phyloP scores from a whole-genome alignment of 2,329 filamentous ascomycete genomes.

The Cercospora sp. region DNA sequence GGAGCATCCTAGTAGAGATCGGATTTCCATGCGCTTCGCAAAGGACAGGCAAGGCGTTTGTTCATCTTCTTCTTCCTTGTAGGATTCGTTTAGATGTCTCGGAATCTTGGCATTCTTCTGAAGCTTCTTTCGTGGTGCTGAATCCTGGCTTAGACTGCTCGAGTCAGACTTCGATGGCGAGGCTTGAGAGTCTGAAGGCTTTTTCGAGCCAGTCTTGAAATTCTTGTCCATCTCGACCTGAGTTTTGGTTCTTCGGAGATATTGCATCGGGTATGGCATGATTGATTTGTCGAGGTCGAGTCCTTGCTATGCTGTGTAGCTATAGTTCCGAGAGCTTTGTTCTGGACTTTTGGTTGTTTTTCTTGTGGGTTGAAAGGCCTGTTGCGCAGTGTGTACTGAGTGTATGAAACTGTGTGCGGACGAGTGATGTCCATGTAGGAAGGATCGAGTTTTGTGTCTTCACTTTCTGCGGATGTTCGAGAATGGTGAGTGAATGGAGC shows the following conservation, averaged over 20 bases:
- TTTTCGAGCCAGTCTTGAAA: background rate
- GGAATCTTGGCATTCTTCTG: background rate
- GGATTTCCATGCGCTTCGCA: background rate
- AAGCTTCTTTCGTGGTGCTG: background rate
- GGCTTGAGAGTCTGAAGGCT: background rate
- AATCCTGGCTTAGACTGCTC: background rate
- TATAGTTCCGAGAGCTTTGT: background rate
- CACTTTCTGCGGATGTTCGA: background rate
- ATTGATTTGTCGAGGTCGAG: background rate
- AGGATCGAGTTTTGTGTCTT: background rate
- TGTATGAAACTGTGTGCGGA: background rate
- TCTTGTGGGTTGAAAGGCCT: background rate
- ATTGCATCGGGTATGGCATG: background rate
- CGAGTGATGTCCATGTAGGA: background rate
- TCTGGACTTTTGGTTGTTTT: background rate
- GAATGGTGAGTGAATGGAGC: background rate
- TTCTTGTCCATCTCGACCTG: background rate
- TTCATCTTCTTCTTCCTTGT: background rate
- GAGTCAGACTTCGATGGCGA: background rate
- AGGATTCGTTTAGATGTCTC: background rate
- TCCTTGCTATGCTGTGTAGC: background rate
- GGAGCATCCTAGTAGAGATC: background rate
- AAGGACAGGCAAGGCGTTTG: background rate
- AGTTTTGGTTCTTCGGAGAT: background rate
- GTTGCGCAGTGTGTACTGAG: background rate